Percentiles rank a stretch among this genome's conserved stretches.
Evolutionary conservation across 2,329 filamentous ascomycete genomes (phyloP).

Genomic region (Raffaelea deltoideospora): DNA sequence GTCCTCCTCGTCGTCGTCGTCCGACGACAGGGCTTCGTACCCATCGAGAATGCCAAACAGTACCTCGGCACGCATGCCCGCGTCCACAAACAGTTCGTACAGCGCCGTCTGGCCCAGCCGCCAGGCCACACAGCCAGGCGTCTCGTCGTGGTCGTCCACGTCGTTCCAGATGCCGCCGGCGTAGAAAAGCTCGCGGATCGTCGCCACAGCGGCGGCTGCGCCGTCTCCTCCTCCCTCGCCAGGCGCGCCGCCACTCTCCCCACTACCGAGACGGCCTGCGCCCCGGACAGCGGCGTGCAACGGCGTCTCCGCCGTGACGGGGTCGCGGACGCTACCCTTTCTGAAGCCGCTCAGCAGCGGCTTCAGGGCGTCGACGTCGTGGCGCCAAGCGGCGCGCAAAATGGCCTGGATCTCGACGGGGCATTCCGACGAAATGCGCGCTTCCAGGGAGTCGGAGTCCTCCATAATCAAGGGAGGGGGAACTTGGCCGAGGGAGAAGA

Average conservation of each 20-base stretch:
- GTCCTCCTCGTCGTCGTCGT: slow-evolving; percentile 31
- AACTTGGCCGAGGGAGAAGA: no score
- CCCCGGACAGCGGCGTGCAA: slow-evolving; percentile 82
- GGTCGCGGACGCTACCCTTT: slow-evolving; percentile 63
- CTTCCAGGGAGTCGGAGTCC: slow-evolving; percentile 29
- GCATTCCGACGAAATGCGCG: slow-evolving; percentile 38
- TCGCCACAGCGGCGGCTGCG: slow-evolving; percentile 34
- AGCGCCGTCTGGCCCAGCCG: slow-evolving; percentile 52
- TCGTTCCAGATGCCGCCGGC: slow-evolving; percentile 97
- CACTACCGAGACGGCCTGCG: neutral
- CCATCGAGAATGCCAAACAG: slow-evolving; percentile 68
- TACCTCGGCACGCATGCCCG: slow-evolving; percentile 80
- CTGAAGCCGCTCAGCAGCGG: slow-evolving; percentile 50
- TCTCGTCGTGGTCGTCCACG: slow-evolving; percentile 72
- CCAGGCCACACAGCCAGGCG: slow-evolving; percentile 73
- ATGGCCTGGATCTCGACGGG: slow-evolving; percentile 34
- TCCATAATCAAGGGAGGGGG: no score
- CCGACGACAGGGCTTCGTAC: slow-evolving; percentile 57
- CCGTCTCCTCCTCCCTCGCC: no score
- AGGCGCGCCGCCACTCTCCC: neutral
- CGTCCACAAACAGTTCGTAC: slow-evolving; percentile 75
- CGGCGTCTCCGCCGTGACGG: slow-evolving; percentile 71
- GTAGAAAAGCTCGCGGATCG: slow-evolving; percentile 64
- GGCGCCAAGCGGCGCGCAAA: slow-evolving; percentile 38
- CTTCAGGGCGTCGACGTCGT: slow-evolving; percentile 51